A percentile compares a stretch with the other conserved stretches of the same genome.
Evolutionary conservation across 352 stramenopile species (phyloP).

Genomic region (Salisapilia sapeloensis): DNA sequence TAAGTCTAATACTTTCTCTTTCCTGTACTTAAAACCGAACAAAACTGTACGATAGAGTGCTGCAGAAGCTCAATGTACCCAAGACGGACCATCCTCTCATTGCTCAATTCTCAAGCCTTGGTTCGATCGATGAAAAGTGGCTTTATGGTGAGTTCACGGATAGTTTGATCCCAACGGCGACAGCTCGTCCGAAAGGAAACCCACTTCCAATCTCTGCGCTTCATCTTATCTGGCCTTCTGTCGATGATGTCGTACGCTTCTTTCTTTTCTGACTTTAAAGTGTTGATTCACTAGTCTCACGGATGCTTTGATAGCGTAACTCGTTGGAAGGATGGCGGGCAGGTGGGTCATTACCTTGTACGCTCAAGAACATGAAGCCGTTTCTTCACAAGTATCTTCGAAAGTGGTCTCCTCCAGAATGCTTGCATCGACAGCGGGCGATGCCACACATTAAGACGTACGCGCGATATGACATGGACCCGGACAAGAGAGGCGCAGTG

Average conservation of each 20-base stretch:
- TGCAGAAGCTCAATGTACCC: constrained; percentile 26
- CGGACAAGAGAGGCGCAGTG: constrained; percentile 10
- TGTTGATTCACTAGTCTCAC: neutral
- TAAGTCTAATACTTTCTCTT: constrained; percentile 6
- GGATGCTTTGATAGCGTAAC: too few species aligned
- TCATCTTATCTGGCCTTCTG: constrained; percentile 68
- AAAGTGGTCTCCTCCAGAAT: constrained; percentile 41
- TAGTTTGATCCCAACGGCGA: constrained; percentile 29
- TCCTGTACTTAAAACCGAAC: neutral
- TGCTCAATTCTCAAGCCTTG: constrained; percentile 69
- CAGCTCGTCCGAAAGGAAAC: constrained; percentile 7
- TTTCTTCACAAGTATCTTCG: constrained; percentile 76
- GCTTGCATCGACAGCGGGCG: constrained; percentile 44
- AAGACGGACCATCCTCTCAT: constrained; percentile 44
- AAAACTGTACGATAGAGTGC: constrained; percentile 10
- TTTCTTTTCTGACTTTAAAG: constrained; percentile 1
- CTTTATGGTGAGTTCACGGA: constrained; percentile 53
- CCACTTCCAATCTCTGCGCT: constrained; percentile 32
- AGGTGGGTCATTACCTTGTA: constrained; percentile 48
- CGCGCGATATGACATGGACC: constrained; percentile 26
- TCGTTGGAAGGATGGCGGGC: constrained; percentile 66
- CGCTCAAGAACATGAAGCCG: constrained; percentile 74
- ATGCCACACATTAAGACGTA: constrained; percentile 81
- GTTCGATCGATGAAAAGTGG: constrained; percentile 71
- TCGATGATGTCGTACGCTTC: constrained; percentile 48